Conservation (phyloP, 345 rosid genomes). For the Murraya paniculata region DNA sequence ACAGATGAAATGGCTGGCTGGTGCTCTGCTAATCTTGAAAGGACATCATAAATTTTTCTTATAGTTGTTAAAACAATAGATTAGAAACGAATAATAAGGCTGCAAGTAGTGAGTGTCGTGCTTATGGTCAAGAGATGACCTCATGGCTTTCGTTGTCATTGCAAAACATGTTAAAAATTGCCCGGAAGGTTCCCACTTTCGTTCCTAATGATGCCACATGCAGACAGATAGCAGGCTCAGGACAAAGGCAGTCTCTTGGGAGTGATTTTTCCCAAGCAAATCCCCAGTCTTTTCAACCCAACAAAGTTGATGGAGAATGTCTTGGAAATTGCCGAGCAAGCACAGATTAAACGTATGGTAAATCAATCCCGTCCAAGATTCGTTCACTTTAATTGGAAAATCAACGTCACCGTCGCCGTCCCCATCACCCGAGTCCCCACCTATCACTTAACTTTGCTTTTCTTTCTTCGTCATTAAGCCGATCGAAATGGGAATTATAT, state of each 20-base stretch:
- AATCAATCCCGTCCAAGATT: background rate
- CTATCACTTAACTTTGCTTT: background rate
- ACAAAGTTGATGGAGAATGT: constrained; percentile 6
- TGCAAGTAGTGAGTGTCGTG: background rate
- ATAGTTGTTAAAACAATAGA: background rate
- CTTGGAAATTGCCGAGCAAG: background rate
- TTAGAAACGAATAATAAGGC: background rate
- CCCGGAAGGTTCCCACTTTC: background rate
- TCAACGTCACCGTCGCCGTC: background rate
- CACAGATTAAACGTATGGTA: background rate
- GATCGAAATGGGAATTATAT: background rate
- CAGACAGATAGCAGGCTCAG: no score
- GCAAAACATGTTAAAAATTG: background rate
- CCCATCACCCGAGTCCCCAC: constrained; percentile 1
- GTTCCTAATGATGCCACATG: no score
- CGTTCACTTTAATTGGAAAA: constrained; percentile 6
- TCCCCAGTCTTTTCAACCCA: background rate
- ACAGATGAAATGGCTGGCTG: no score
- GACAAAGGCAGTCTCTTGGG: no score
- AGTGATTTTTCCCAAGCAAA: background rate
- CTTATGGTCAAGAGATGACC: constrained; percentile 2
- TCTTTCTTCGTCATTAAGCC: background rate
- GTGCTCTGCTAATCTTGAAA: background rate
- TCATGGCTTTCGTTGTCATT: background rate
- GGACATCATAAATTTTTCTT: background rate